Conservation (phyloP, 495 filamentous ascomycete genomes). For the Xylaria acuta region DNA sequence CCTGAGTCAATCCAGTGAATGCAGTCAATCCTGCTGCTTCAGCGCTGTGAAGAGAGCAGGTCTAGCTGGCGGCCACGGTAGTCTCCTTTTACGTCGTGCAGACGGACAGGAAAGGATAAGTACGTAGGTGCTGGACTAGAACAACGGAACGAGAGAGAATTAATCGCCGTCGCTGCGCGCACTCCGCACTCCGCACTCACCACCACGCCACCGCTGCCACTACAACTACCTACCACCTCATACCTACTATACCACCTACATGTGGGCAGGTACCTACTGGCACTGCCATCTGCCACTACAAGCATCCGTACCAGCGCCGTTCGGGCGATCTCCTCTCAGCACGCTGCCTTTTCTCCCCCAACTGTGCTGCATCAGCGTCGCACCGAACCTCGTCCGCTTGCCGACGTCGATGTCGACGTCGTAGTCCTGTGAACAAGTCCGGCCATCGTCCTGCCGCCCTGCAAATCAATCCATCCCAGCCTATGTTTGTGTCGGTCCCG, state of each 20-base stretch:
- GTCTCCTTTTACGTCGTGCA: conserved; percentile 10
- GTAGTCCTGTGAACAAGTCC: conserved; percentile 6
- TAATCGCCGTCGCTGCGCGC: conserved; percentile 7
- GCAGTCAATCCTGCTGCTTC: background rate
- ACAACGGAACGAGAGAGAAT: background rate
- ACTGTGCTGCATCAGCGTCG: background rate
- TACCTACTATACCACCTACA: background rate
- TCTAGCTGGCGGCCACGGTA: conserved; percentile 10
- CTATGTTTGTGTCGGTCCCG: background rate
- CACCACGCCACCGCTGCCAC: background rate
- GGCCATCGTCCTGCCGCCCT: background rate
- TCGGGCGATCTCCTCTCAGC: background rate
- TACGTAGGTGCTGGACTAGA: background rate
- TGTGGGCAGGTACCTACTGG: background rate
- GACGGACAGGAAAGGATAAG: background rate
- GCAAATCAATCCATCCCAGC: conserved; percentile 1
- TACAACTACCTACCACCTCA: background rate
- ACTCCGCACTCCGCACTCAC: conserved; percentile 1
- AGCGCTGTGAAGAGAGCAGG: background rate
- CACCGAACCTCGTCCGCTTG: background rate
- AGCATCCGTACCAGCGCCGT: background rate
- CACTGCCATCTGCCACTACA: background rate
- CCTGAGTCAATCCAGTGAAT: background rate
- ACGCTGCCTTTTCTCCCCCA: background rate
- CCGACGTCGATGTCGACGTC: conserved; percentile 1